Percentiles rank a stretch among this genome's conserved stretches.
phyloP scores from a whole-genome alignment of 2,329 filamentous ascomycete genomes.

The Verticillium dahliae region DNA sequence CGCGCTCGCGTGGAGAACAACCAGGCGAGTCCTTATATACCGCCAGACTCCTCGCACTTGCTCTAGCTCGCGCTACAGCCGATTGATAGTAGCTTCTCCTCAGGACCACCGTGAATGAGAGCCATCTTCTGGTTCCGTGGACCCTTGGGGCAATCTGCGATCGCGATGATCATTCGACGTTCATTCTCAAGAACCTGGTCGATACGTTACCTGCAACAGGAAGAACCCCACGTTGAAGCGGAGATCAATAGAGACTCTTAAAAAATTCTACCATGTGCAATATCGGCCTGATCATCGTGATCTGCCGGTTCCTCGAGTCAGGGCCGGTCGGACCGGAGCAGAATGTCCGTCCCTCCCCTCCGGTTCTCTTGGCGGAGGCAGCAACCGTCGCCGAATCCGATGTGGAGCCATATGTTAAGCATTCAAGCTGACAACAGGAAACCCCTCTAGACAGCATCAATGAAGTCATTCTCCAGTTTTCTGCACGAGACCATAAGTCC shows the following conservation, averaged over 20 bases:
- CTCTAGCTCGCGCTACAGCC: too few species aligned
- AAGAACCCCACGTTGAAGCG: not conserved
- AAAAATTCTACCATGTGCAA: not conserved
- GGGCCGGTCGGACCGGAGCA: not conserved
- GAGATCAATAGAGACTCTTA: not conserved
- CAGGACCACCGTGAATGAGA: too few species aligned
- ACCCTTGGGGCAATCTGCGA: not conserved
- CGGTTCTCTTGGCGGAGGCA: not conserved
- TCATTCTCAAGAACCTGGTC: not conserved
- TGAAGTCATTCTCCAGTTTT: not conserved
- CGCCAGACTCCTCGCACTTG: constrained; percentile 1
- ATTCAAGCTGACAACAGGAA: not conserved
- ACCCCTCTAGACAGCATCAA: not conserved
- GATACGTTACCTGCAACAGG: not conserved
- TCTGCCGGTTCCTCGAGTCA: not conserved
- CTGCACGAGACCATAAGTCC: too few species aligned
- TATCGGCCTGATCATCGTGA: not conserved
- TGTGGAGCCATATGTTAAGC: not conserved
- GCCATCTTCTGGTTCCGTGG: not conserved
- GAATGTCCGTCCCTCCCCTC: not conserved
- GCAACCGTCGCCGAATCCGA: not conserved
- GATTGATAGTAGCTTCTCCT: too few species aligned
- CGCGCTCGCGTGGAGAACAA: constrained; percentile 12
- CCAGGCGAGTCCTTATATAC: constrained; percentile 8
- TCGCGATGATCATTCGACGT: not conserved